Evolutionary conservation across 352 stramenopile genomes (phyloP).

Genomic region (Globisporangium orthogonon): DNA sequence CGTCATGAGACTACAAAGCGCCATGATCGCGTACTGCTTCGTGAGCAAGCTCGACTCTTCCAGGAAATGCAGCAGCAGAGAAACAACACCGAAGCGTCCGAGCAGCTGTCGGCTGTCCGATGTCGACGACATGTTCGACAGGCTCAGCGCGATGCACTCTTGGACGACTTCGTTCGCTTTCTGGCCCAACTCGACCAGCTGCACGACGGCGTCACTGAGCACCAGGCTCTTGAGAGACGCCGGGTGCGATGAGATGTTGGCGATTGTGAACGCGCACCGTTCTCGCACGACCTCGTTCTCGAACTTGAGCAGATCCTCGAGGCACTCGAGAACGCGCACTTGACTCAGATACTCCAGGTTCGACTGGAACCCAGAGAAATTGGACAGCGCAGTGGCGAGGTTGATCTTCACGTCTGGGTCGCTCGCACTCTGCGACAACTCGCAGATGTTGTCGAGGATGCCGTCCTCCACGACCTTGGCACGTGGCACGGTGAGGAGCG

Average conservation of each 20-base stretch:
- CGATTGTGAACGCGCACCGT: conserved; percentile 64
- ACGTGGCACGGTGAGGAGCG: conserved; percentile 52
- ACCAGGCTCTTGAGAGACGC: conserved; percentile 61
- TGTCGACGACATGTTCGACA: conserved; percentile 69
- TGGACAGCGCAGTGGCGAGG: conserved; percentile 68
- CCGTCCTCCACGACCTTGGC: conserved; percentile 75
- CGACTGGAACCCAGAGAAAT: conserved; percentile 62
- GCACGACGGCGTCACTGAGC: conserved; percentile 51
- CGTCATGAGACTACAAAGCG: conserved; percentile 61
- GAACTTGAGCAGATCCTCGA: conserved; percentile 69
- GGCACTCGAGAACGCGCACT: conserved; percentile 57
- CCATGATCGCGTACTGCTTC: conserved; percentile 64
- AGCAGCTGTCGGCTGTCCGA: conserved; percentile 52
- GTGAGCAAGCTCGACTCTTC: conserved; percentile 40
- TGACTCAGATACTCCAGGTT: conserved; percentile 71
- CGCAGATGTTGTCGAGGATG: conserved; percentile 70
- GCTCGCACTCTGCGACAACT: conserved; percentile 36
- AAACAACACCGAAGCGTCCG: conserved; percentile 54
- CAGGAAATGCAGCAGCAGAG: conserved; percentile 64
- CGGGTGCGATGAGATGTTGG: conserved; percentile 66
- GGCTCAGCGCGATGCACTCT: conserved; percentile 67
- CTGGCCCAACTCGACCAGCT: conserved; percentile 56
- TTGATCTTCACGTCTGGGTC: conserved; percentile 46
- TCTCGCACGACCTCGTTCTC: conserved; percentile 62
- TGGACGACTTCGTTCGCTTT: conserved; percentile 45